These are phyloP conservation scores for Xylaria sp. DNA, from an alignment of 2,329 filamentous ascomycete genomes.

Conservation along the genomic window DNA sequence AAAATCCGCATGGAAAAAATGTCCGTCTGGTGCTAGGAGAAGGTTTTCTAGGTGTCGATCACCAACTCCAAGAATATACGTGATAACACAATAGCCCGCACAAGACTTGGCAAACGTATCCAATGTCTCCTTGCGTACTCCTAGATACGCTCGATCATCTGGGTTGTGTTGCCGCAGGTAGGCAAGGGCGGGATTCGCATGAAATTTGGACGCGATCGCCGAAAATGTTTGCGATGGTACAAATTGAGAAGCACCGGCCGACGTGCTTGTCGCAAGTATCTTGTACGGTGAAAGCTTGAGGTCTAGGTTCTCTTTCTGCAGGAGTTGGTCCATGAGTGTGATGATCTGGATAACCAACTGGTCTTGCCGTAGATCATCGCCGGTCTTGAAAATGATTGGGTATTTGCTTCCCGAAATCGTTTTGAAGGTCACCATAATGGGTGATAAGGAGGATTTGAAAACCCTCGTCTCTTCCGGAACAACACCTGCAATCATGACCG, in stretches of 20 bases:
- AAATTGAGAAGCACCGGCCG: constrained; percentile 92
- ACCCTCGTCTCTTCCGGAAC: constrained; percentile 87
- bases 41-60: constrained; percentile 97
- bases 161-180: constrained; percentile 93
- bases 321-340: constrained; percentile 94
- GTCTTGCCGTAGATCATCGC: constrained; percentile 95
- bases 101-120: constrained; percentile 97
- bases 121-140: constrained; percentile 90
- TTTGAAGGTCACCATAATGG: constrained; percentile 90
- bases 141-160: constrained; percentile 81
- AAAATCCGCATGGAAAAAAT: constrained; percentile 99
- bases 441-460: constrained; percentile 94
- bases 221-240: constrained; percentile 88
- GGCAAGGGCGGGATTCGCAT: constrained; percentile 76
- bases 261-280: constrained; percentile 91
- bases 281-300: constrained; percentile 96
- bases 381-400: constrained; percentile 96
- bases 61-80: constrained; percentile 95
- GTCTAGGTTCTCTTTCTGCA: constrained; percentile 96
- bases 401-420: constrained; percentile 82
- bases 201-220: constrained; percentile 84
- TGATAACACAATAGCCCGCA: constrained; percentile 98
- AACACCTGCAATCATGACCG: constrained; percentile 80
- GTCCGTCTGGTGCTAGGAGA: constrained; percentile 85
- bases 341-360: constrained; percentile 98